Evolutionary conservation across 2,329 filamentous ascomycete species (phyloP).

Genomic region (Pseudomassariella vexata): DNA sequence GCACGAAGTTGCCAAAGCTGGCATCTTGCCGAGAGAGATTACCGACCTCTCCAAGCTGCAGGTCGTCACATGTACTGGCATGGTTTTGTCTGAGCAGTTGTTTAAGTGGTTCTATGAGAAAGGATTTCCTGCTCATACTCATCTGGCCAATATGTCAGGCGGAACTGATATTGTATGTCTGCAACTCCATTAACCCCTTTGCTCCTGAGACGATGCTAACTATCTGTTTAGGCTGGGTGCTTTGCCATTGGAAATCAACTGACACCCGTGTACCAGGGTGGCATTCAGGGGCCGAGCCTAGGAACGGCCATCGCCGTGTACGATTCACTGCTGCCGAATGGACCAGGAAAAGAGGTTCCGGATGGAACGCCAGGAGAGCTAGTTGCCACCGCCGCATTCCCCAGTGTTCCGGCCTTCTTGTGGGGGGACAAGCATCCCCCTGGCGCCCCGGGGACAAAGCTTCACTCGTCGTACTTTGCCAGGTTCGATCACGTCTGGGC

Average conservation of each 20-base stretch:
- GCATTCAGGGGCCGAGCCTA: constrained; percentile 43
- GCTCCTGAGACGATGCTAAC: neutral
- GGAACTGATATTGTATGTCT: constrained; percentile 70
- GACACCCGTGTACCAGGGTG: constrained; percentile 56
- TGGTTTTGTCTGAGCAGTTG: constrained; percentile 71
- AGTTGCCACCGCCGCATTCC: constrained; percentile 64
- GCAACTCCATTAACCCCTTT: too few relatives aligned
- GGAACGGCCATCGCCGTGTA: constrained; percentile 51
- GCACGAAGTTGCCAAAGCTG: constrained; percentile 62
- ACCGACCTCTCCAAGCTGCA: constrained; percentile 57
- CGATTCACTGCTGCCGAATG: constrained; percentile 52
- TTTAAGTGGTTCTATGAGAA: constrained; percentile 75
- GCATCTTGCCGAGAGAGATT: constrained; percentile 55
- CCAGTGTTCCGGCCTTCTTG: constrained; percentile 67
- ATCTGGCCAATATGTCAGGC: constrained; percentile 69
- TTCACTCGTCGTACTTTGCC: constrained; percentile 55
- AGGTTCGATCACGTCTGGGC: constrained; percentile 68
- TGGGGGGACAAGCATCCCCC: constrained; percentile 44
- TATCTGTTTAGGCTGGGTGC: constrained; percentile 43
- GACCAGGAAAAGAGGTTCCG: constrained; percentile 36
- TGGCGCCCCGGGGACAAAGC: constrained; percentile 47
- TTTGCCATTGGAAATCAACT: constrained; percentile 63
- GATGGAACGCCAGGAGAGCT: constrained; percentile 68
- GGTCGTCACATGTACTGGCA: constrained; percentile 67
- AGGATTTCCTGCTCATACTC: constrained; percentile 61